These are phyloP conservation scores for Trichosporon sp. DNA, from an alignment of 1,284 basidiomycete genomes.

Conservation along the genomic window DNA sequence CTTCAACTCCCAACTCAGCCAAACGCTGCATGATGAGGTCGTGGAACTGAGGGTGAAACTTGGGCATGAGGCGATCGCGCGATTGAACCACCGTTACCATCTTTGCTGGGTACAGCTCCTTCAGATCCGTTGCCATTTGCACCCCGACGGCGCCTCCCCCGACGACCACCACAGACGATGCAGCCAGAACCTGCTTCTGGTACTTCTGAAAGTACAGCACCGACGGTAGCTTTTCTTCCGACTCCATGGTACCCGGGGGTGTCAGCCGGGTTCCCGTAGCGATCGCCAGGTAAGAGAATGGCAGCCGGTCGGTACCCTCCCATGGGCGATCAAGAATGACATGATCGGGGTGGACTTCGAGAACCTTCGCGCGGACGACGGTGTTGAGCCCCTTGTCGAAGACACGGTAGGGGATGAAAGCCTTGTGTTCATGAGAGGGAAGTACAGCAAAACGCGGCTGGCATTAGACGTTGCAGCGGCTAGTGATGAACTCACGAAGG, in stretches of 20 bases:
- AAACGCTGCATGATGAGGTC: conserved; percentile 43
- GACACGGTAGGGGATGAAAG: conserved; percentile 54
- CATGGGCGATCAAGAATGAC: conserved; percentile 21
- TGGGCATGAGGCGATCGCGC: conserved; percentile 57
- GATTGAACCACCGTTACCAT: conserved; percentile 66
- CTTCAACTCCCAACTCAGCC: conserved; percentile 47
- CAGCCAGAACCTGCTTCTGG: conserved; percentile 24
- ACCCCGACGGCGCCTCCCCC: conserved; percentile 52
- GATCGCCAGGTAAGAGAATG: conserved; percentile 41
- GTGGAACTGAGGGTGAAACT: conserved; percentile 60
- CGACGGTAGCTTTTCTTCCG: conserved; percentile 22
- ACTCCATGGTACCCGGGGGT: conserved; percentile 35
- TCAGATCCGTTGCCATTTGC: conserved; percentile 66
- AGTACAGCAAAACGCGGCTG: conserved; percentile 60
- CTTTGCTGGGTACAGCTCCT: conserved; percentile 58
- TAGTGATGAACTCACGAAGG: conserved; percentile 20
- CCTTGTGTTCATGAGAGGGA: conserved; percentile 66
- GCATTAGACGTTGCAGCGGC: too few relatives aligned
- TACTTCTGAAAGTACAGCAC: conserved; percentile 24
- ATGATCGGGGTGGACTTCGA: conserved; percentile 8
- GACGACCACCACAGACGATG: conserved; percentile 37
- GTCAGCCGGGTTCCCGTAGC: conserved; percentile 39
- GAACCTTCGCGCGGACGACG: conserved; percentile 18
- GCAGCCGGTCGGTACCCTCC: conserved; percentile 17
- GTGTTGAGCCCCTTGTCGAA: conserved; percentile 12